Evolutionary conservation across 768 basidiomycete species (phyloP).

Genomic region (Hysterangium stoloniferum): DNA sequence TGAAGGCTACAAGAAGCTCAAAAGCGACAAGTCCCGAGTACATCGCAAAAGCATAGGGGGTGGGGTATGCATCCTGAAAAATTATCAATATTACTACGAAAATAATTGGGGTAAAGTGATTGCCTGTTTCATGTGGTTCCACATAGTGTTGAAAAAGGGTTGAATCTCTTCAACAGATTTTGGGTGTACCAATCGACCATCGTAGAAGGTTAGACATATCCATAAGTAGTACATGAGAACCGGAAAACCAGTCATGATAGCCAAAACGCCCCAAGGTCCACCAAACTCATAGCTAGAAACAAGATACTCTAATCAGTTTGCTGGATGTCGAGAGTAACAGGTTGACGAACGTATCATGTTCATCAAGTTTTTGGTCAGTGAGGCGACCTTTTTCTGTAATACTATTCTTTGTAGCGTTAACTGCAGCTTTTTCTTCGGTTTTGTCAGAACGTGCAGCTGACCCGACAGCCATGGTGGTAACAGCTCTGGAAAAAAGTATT

Average conservation of each 20-base stretch:
- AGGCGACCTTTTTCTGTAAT: conserved; percentile 7
- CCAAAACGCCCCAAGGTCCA: conserved; percentile 82
- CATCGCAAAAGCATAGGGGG: conserved; percentile 79
- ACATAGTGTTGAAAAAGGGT: conserved; percentile 78
- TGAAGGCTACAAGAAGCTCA: conserved; percentile 84
- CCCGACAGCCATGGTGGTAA: background rate
- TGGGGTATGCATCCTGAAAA: conserved; percentile 85
- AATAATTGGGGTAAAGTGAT: background rate
- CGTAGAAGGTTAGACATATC: conserved; percentile 95
- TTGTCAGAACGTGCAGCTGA: background rate
- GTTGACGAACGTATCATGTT: background rate
- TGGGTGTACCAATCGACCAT: conserved; percentile 73
- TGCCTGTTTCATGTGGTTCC: conserved; percentile 51
- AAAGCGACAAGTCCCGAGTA: conserved; percentile 84
- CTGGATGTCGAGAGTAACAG: background rate
- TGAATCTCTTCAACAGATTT: conserved; percentile 57
- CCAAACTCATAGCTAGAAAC: conserved; percentile 85
- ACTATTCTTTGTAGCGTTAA: conserved; percentile 7
- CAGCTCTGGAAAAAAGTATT: background rate
- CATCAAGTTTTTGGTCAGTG: background rate
- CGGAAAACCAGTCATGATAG: conserved; percentile 94
- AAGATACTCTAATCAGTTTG: background rate
- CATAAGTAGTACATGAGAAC: conserved; percentile 97
- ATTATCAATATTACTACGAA: background rate
- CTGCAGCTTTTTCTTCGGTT: conserved; percentile 10